These are phyloP conservation scores for Aspergillus jensenii DNA, from an alignment of 2,329 filamentous ascomycete genomes.

Conservation along the genomic window DNA sequence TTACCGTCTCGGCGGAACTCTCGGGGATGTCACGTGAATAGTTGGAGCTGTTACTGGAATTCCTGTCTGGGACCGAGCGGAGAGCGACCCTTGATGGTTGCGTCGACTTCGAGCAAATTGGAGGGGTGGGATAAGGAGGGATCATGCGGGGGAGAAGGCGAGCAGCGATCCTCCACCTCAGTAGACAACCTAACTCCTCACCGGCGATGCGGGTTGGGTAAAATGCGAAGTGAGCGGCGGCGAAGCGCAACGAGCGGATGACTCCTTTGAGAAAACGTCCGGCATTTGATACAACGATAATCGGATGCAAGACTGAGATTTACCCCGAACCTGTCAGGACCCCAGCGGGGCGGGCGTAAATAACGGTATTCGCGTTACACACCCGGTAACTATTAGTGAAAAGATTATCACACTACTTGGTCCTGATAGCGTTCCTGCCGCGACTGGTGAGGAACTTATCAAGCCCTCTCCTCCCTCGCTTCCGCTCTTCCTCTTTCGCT, in stretches of 20 bases:
- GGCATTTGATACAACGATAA: not conserved
- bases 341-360: not conserved
- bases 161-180: not conserved
- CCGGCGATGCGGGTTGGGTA: slow-evolving; percentile 24
- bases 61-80: not conserved
- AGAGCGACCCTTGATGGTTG: not conserved
- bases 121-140: not conserved
- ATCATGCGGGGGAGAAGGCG: slow-evolving; percentile 4
- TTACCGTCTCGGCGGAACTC: slow-evolving; percentile 10
- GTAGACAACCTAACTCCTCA: slow-evolving; percentile 16
- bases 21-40: slow-evolving; percentile 1
- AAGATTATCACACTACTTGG: not conserved
- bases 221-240: slow-evolving; percentile 15
- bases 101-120: not conserved
- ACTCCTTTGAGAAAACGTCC: not conserved
- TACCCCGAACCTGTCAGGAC: slow-evolving; percentile 3
- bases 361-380: slow-evolving; percentile 1
- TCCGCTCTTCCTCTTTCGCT: slow-evolving; percentile 16
- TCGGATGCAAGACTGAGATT: slow-evolving; percentile 4
- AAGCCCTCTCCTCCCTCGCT: slow-evolving; percentile 11
- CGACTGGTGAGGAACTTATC: not conserved
- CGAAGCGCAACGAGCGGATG: slow-evolving; percentile 2
- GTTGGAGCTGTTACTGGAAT: not conserved
- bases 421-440: not conserved
- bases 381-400: not conserved